A percentile compares a stretch with the other conserved stretches of the same genome.
Evolutionary conservation across 176 grass and related monocot species (phyloP).

Genomic region (Saccharum officinarum): DNA sequence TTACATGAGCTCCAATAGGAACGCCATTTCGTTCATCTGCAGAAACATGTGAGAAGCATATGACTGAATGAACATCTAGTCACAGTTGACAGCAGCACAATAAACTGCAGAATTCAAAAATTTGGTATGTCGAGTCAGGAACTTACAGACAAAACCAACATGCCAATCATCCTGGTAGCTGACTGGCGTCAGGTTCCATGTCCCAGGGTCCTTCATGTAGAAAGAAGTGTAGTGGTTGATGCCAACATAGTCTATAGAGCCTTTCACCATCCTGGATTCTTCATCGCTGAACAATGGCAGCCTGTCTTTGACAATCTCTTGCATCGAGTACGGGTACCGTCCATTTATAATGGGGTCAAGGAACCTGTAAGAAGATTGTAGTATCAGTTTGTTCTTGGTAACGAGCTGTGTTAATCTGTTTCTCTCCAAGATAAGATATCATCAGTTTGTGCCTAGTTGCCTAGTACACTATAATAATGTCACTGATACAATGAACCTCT

Average conservation of each 20-base stretch:
- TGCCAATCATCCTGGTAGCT: conserved; percentile 83
- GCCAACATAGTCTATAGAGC: conserved; percentile 78
- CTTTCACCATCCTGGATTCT: conserved; percentile 78
- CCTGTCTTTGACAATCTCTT: conserved; percentile 65
- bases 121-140: not conserved
- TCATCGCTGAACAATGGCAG: conserved; percentile 71
- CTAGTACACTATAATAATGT: not conserved
- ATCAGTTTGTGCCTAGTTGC: not conserved
- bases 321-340: conserved; percentile 66
- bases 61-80: not conserved
- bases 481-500: not conserved
- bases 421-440: not conserved
- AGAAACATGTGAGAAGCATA: conserved; percentile 26
- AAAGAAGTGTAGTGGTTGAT: conserved; percentile 89
- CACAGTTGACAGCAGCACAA: not conserved
- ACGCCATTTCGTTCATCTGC: conserved; percentile 59
- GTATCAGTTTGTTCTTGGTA: conserved; percentile 1
- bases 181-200: conserved; percentile 42
- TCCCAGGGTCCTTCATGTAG: conserved; percentile 67
- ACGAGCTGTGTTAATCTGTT: not conserved
- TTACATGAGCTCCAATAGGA: conserved; percentile 62
- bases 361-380: conserved; percentile 39
- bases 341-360: conserved; percentile 64
- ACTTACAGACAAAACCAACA: conserved; percentile 66
- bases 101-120: not conserved